These are phyloP conservation scores for Russula virescens DNA, from an alignment of 768 basidiomycete genomes.

Conservation along the genomic window DNA sequence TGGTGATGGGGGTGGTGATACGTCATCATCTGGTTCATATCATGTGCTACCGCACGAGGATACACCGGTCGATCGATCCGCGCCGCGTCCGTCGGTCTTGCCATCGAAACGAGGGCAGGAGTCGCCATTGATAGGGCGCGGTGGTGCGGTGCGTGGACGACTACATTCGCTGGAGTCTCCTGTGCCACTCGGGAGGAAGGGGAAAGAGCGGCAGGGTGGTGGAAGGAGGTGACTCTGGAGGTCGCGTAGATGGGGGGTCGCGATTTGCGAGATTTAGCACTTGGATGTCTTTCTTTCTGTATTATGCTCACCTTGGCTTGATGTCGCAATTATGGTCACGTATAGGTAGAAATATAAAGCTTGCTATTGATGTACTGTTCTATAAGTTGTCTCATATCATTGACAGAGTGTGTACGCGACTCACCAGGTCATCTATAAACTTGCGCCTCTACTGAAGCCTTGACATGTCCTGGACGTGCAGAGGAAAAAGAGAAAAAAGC, in stretches of 20 bases:
- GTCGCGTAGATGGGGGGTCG: neutral
- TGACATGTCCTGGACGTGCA: neutral
- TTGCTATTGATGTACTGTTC: constrained; percentile 12
- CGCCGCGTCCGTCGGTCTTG: constrained; percentile 4
- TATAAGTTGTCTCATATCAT: neutral
- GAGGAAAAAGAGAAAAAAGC: neutral
- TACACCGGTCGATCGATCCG: constrained; percentile 18
- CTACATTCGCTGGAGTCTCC: constrained; percentile 8
- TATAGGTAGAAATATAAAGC: constrained; percentile 13
- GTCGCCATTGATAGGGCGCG: constrained; percentile 11
- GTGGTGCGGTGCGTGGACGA: neutral
- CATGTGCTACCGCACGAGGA: constrained; percentile 10
- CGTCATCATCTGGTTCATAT: constrained; percentile 2
- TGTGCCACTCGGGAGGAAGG: constrained; percentile 16
- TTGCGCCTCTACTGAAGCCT: neutral
- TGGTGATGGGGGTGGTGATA: neutral
- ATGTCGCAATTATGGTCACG: neutral
- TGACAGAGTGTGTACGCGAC: constrained; percentile 1
- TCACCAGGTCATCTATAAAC: neutral
- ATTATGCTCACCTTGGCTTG: neutral
- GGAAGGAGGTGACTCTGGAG: constrained; percentile 8
- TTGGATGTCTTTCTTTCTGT: neutral
- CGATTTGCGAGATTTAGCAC: neutral
- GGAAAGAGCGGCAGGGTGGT: constrained; percentile 13
- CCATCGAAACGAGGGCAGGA: constrained; percentile 13